Percentiles rank a stretch among this genome's conserved stretches.
phyloP scores from a whole-genome alignment of 306 rosid genomes.

The Cyamopsis tetragonoloba region DNA sequence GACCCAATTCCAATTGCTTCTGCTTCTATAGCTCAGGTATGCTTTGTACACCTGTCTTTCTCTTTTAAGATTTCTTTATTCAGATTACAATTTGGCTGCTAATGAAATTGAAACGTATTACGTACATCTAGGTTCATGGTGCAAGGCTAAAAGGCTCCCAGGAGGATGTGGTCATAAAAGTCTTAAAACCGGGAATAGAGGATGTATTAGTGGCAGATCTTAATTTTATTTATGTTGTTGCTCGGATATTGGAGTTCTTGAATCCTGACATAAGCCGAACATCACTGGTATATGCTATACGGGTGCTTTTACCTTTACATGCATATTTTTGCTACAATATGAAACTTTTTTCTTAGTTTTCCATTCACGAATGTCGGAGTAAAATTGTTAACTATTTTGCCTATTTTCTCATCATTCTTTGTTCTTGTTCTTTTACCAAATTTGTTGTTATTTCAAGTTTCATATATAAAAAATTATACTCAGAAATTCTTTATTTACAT shows the following conservation, averaged over 20 bases:
- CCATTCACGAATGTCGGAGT: background rate
- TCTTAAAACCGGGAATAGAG: constrained; percentile 95
- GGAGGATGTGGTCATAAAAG: constrained; percentile 94
- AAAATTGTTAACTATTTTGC: constrained; percentile 14
- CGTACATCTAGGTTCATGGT: constrained; percentile 80
- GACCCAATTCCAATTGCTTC: constrained; percentile 89
- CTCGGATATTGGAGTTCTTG: constrained; percentile 88
- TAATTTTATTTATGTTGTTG: constrained; percentile 80
- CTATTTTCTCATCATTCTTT: background rate
- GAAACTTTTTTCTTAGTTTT: background rate
- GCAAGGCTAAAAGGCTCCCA: constrained; percentile 87
- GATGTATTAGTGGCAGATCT: constrained; percentile 93
- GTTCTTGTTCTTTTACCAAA: background rate
- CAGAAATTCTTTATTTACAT: constrained; percentile 7
- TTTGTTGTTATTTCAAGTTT: constrained; percentile 11
- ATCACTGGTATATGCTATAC: constrained; percentile 59
- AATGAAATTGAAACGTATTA: constrained; percentile 23
- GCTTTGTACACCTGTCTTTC: constrained; percentile 11
- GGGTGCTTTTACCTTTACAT: constrained; percentile 11
- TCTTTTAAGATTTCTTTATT: constrained; percentile 1
- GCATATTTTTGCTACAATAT: background rate
- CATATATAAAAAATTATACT: background rate
- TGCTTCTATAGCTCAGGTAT: constrained; percentile 94
- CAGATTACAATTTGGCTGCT: background rate
- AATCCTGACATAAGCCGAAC: constrained; percentile 88